Evolutionary conservation across 805 yeast species (phyloP), one percentile per base, ranked within the genome.

Genomic region (Wickerhamiella domercqiae): DNA sequence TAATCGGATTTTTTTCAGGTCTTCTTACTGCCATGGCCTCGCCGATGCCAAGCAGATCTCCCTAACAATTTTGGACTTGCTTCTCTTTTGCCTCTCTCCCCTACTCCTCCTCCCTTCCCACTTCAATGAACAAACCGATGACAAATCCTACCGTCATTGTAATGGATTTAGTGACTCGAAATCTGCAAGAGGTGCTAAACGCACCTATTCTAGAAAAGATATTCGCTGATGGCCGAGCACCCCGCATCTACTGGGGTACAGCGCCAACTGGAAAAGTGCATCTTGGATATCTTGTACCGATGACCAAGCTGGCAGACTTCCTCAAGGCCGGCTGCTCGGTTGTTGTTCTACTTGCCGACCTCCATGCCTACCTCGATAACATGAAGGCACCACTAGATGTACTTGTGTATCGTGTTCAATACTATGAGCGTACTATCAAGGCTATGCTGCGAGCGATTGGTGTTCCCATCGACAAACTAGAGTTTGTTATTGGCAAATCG

Each of bases 181-280:
- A 77, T 55, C 71, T 90, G 42, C 97, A 90, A 60, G 99, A 90
- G 64, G 87, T 79, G 37, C 70, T 90, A 42, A 83, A 87, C 57
- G 77, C 73, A 29, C 86, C 80, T 59, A 82, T 84, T 60, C 81
- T 87, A 60, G 79, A 79, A 55, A 71, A 83, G 54, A 73, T 83
- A 24, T 90, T 80, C 55, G 76, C 70, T 39, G 78, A 82, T 53
- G 73, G 82, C 51, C 74, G 93, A 51, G 81, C 90, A 11, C 60
- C 93, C 48, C 79, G 74, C 53, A 62, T 90, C 53, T 90, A 90
- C 73, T 90, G 96, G 97, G 99, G 99, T 48, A 86, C 97, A 16
- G 99, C 99, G 5, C 97, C 99, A 43, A 90, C 99, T 3, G 99
- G 99, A 37, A 81, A 73, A 61, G 95, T 97, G 32, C 99, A 90